Evolutionary conservation across 257 asterid genomes (phyloP).

Genomic region (Solanum clarkiae): DNA sequence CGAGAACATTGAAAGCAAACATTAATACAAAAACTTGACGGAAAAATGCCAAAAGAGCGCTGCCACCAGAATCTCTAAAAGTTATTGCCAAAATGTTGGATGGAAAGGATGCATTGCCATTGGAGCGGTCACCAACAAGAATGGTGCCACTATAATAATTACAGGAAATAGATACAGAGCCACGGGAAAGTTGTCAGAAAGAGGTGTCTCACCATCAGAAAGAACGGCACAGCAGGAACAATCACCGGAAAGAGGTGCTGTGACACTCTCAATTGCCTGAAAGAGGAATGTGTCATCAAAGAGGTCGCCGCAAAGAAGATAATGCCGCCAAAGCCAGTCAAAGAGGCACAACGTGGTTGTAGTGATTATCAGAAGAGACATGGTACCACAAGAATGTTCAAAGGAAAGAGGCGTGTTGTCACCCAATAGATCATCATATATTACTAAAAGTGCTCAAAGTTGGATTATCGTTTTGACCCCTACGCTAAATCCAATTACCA

Average conservation of each 20-base stretch:
- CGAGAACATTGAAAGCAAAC: background rate
- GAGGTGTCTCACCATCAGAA: background rate
- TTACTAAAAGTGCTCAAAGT: too few species aligned
- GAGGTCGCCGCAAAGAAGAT: background rate
- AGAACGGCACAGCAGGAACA: background rate
- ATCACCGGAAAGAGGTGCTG: background rate
- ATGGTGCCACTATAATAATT: background rate
- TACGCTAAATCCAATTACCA: too few species aligned
- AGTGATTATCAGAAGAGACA: background rate
- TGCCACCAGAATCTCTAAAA: background rate
- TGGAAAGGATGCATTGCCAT: background rate
- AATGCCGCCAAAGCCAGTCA: background rate
- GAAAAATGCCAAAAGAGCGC: background rate
- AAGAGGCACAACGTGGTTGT: background rate
- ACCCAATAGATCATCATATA: background rate
- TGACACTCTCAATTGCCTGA: background rate
- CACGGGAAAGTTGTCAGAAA: background rate
- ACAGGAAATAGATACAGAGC: background rate
- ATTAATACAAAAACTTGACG: background rate
- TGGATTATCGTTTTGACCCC: too few species aligned
- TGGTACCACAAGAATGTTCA: background rate
- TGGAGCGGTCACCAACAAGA: background rate
- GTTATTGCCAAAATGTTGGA: background rate
- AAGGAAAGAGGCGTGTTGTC: background rate
- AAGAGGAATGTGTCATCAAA: background rate